These are phyloP conservation scores for Austroboletus novae-zelandiae DNA, from an alignment of 1,284 basidiomycete genomes.

Conservation along the genomic window DNA sequence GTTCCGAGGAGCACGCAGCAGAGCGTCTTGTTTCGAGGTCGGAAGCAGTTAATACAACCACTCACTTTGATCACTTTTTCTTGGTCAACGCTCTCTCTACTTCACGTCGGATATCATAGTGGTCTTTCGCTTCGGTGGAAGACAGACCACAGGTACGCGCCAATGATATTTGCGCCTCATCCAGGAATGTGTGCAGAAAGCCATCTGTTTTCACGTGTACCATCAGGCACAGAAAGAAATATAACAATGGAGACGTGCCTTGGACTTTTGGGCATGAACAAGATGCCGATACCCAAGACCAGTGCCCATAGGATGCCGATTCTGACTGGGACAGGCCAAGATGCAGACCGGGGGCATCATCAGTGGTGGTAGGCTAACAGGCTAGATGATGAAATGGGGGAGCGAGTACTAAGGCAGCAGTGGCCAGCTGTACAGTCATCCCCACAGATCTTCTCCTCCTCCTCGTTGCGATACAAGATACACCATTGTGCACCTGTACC, in stretches of 20 bases:
- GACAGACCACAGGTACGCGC: slow-evolving; percentile 57
- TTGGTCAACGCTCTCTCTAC: slow-evolving; percentile 47
- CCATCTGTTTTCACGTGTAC: slow-evolving; percentile 43
- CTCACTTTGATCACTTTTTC: slow-evolving; percentile 44
- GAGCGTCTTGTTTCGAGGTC: slow-evolving; percentile 47
- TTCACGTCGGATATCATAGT: slow-evolving; percentile 47
- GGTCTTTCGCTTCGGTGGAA: slow-evolving; percentile 37
- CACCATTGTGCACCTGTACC: too few relatives aligned
- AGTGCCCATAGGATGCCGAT: slow-evolving; percentile 70
- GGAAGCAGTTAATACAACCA: slow-evolving; percentile 66
- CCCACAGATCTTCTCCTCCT: too few relatives aligned
- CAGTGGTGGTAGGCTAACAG: too few relatives aligned
- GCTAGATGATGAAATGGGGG: too few relatives aligned
- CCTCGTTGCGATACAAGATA: too few relatives aligned
- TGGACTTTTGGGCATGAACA: slow-evolving; percentile 78
- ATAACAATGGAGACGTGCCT: slow-evolving; percentile 30
- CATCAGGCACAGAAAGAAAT: not conserved
- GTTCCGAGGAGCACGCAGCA: slow-evolving; percentile 69
- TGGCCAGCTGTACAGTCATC: too few relatives aligned
- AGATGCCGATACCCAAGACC: slow-evolving; percentile 65
- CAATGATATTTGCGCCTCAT: slow-evolving; percentile 53
- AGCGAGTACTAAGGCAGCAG: too few relatives aligned
- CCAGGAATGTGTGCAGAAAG: slow-evolving; percentile 48
- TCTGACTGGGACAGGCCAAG: slow-evolving; percentile 72
- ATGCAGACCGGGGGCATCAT: slow-evolving; percentile 42